These are phyloP conservation scores for Physcomitrium patens DNA, from an alignment of 225 moss, liverwort and hornwort genomes.

Conservation along the genomic window DNA sequence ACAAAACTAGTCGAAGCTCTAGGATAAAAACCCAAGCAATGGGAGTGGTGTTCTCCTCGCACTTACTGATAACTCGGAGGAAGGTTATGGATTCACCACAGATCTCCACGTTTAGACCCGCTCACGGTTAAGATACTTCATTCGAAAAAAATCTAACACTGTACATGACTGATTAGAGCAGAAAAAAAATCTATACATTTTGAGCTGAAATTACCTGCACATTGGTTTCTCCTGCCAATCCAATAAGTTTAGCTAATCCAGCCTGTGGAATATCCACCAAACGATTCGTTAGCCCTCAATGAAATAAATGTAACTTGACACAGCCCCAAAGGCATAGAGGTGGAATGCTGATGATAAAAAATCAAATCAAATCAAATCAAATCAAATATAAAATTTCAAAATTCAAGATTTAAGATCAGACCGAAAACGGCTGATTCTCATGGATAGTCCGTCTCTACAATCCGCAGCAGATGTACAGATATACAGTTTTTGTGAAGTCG, in stretches of 20 bases:
- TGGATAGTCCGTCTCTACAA: background rate
- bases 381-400: no score
- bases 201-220: constrained; percentile 65
- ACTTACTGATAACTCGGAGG: background rate
- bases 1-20: background rate
- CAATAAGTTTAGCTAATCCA: constrained; percentile 93
- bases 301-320: background rate
- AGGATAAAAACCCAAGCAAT: constrained; percentile 8
- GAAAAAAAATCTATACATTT: background rate
- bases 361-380: no score
- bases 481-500: constrained; percentile 2
- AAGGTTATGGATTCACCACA: no score
- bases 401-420: constrained; percentile 2
- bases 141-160: background rate
- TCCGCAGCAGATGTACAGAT: background rate
- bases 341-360: background rate
- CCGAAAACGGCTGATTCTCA: background rate
- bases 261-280: constrained; percentile 61
- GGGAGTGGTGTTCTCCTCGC: constrained; percentile 2
- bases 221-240: constrained; percentile 95
- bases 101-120: constrained; percentile 4
- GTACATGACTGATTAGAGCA: constrained; percentile 4
- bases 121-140: constrained; percentile 15
- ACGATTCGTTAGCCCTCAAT: constrained; percentile 23
- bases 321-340: background rate